Percentiles rank a stretch among this genome's conserved stretches.
phyloP scores from a whole-genome alignment of 768 basidiomycete genomes.

The Kwoniella europaea region DNA sequence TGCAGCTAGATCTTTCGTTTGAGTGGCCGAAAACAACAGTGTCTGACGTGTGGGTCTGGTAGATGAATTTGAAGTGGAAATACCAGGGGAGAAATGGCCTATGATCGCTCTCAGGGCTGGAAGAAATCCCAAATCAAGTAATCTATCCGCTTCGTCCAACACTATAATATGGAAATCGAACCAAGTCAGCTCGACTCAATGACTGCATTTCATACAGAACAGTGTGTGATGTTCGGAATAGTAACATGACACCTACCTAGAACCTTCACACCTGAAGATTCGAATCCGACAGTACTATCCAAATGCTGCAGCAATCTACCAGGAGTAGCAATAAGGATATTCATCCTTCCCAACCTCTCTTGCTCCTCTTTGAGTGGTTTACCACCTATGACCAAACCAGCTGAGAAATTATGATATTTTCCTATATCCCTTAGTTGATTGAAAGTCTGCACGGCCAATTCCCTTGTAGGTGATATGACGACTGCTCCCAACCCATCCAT shows the following conservation, averaged over 20 bases:
- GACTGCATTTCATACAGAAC: too few species aligned
- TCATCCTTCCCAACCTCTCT: slow-evolving; percentile 88
- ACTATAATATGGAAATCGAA: slow-evolving; percentile 62
- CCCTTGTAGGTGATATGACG: slow-evolving; percentile 90
- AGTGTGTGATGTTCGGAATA: too few species aligned
- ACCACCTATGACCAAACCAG: slow-evolving; percentile 93
- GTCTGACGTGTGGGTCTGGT: slow-evolving; percentile 70
- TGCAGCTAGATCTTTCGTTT: slow-evolving; percentile 73
- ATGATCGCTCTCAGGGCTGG: slow-evolving; percentile 86
- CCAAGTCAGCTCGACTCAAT: too few species aligned
- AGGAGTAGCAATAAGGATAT: slow-evolving; percentile 97
- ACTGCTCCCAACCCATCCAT: slow-evolving; percentile 81
- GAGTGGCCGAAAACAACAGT: slow-evolving; percentile 94
- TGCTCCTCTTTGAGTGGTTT: slow-evolving; percentile 92
- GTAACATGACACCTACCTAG: slow-evolving; percentile 66
- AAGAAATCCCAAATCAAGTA: slow-evolving; percentile 94
- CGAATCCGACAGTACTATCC: slow-evolving; percentile 97
- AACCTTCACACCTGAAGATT: slow-evolving; percentile 85
- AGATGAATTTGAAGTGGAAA: slow-evolving; percentile 6
- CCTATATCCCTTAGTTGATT: slow-evolving; percentile 93
- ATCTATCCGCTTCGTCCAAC: slow-evolving; percentile 94
- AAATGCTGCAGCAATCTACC: slow-evolving; percentile 94
- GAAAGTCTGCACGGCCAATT: slow-evolving; percentile 96
- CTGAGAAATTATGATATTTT: slow-evolving; percentile 86
- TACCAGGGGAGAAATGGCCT: slow-evolving; percentile 72